phyloP scores from a whole-genome alignment of 345 rosid species.

The Corchorus capsularis region DNA sequence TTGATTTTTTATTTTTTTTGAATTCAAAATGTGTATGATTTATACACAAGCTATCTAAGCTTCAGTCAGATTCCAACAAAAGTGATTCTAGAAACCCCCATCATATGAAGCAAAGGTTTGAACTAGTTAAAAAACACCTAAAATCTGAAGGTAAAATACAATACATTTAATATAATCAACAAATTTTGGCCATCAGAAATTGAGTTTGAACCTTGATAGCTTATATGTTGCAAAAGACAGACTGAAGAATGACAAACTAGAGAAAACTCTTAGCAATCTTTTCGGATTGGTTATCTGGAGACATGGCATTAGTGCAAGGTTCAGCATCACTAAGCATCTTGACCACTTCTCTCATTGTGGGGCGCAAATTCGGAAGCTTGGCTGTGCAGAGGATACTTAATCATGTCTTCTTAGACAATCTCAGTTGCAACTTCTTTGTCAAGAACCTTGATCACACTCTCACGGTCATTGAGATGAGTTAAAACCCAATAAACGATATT shows the following conservation, averaged over 20 bases:
- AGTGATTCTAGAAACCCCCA: not conserved
- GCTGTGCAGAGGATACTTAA: slow-evolving; percentile 73
- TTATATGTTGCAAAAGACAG: not conserved
- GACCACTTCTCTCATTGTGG: slow-evolving; percentile 79
- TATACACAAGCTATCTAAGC: not conserved
- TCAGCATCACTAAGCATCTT: slow-evolving; percentile 76
- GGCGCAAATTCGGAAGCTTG: slow-evolving; percentile 77
- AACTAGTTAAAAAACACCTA: not conserved
- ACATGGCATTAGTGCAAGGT: slow-evolving; percentile 40
- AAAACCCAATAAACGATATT: slow-evolving; percentile 73
- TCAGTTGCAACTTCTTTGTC: slow-evolving; percentile 45
- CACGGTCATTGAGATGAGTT: slow-evolving; percentile 51
- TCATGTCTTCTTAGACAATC: slow-evolving; percentile 53
- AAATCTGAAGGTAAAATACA: not conserved
- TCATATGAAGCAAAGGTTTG: not conserved
- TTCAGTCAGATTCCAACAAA: slow-evolving; percentile 3
- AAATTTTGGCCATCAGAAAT: not conserved
- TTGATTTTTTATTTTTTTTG: too few species aligned
- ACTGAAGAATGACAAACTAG: slow-evolving; percentile 4
- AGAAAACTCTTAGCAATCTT: slow-evolving; percentile 24
- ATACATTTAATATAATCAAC: not conserved
- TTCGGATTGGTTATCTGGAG: slow-evolving; percentile 27
- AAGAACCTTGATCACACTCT: slow-evolving; percentile 53
- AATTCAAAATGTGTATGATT: too few species aligned
- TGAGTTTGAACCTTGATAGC: not conserved